These are phyloP conservation scores for Candida tropicalis DNA, from an alignment of 1,139 yeast genomes.

Conservation along the genomic window DNA sequence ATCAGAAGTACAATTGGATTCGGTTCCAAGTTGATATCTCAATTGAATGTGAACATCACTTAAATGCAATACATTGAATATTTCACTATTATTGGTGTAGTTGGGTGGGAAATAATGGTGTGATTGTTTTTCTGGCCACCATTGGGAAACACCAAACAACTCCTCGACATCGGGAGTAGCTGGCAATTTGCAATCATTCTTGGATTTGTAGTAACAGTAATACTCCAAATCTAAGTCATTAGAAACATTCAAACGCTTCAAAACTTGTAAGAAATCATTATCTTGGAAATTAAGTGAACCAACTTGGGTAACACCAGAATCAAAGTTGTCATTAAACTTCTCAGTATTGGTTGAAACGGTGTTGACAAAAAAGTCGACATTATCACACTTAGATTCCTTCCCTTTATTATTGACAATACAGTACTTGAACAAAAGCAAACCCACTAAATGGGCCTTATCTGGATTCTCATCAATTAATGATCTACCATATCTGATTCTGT, in stretches of 20 bases:
- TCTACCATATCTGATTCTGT: constrained; percentile 36
- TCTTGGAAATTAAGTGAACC: constrained; percentile 37
- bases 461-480: constrained; percentile 31
- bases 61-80: constrained; percentile 64
- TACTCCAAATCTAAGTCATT: constrained; percentile 39
- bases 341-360: constrained; percentile 29
- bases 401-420: constrained; percentile 35
- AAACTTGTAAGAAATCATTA: constrained; percentile 43
- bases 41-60: constrained; percentile 66
- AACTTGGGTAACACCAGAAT: constrained; percentile 27
- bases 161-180: constrained; percentile 30
- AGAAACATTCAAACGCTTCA: constrained; percentile 37
- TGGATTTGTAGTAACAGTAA: constrained; percentile 33
- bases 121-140: constrained; percentile 37
- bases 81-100: constrained; percentile 24
- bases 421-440: constrained; percentile 38
- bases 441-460: constrained; percentile 37
- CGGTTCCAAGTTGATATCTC: constrained; percentile 59
- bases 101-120: constrained; percentile 28
- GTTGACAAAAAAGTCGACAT: constrained; percentile 41
- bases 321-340: constrained; percentile 20
- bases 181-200: constrained; percentile 31
- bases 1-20: constrained; percentile 56
- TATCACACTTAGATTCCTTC: constrained; percentile 36
- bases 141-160: constrained; percentile 27